Evolutionary conservation across 352 stramenopile species (phyloP), one percentile per base, ranked within the genome.

Genomic region (Pythium rishiriense): DNA sequence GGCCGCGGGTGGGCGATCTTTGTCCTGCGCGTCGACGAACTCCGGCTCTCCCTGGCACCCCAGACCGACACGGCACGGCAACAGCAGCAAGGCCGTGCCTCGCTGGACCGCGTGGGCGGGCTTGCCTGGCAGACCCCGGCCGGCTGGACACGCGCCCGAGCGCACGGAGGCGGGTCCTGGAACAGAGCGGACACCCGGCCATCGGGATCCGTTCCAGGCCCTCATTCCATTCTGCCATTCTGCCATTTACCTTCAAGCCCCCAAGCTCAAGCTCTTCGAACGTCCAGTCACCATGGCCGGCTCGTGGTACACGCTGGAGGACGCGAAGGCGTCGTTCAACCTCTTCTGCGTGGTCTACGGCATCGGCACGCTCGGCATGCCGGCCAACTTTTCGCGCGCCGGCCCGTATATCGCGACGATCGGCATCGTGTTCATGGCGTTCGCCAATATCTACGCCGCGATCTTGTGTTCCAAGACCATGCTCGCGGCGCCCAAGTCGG

Each of bases 301-400:
- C 25, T 67, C 66, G 19, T 78, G 81, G 58, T 78, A 87, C 66
- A 87, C 77, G 11, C 22, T 62, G 22, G 81, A 90, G 66, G 81
- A 90, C 58, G 55, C 67, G 56, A 90, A 88, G 64, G 67, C 66
- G 4, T 66, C 74, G 14, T 85, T 85, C 70, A 86, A 83, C 61
- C 74, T 88, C 66, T 83, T 83, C 64, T 90, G 81, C 61, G 77
- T 73, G 15, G 79, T 90, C 54, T 90, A 81, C 66, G 81, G 81
- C 49, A 81, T 91, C 33, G 82, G 82, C 14, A 88, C 82, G 29
- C 77, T 91, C 35, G 79, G 82, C 50, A 87, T 91, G 76, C 79
- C 82, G 0, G 78, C 70, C 29, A 91, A 91, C 65, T 91, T 86
- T 58, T 75, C 81, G 1, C 81, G 81, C 8, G 77, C 81, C n/a